A percentile compares a stretch with the other conserved stretches of the same genome.
phyloP scores from a whole-genome alignment of 305 asterid species.

The Fraxinus ornus region DNA sequence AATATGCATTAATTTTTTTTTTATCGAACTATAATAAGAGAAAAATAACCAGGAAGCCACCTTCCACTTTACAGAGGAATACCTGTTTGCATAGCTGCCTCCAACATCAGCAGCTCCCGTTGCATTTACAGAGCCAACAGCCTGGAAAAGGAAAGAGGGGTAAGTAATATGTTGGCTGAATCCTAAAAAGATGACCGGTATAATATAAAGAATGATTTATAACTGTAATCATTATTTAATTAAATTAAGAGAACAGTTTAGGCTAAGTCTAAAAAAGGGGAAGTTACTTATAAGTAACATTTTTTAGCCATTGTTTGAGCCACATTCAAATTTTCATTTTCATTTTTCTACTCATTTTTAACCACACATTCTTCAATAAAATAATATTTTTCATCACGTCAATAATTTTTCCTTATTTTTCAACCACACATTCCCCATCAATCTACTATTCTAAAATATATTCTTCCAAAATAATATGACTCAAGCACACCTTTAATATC shows the following conservation, averaged over 20 bases:
- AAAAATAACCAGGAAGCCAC: not conserved
- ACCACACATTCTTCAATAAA: too few relatives aligned
- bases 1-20: not conserved
- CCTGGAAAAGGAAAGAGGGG: not conserved
- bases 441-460: too few relatives aligned
- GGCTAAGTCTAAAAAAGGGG: not conserved
- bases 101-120: not conserved
- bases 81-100: not conserved
- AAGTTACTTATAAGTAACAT: not conserved
- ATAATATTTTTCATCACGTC: too few relatives aligned
- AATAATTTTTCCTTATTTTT: too few relatives aligned
- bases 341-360: too few relatives aligned
- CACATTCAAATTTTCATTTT: too few relatives aligned
- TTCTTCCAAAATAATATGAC: too few relatives aligned
- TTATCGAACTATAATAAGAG: not conserved
- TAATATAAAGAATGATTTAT: not conserved
- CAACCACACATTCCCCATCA: too few relatives aligned
- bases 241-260: not conserved
- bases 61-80: not conserved
- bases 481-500: too few relatives aligned
- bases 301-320: too few relatives aligned
- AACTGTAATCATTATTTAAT: not conserved
- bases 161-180: not conserved
- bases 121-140: slow-evolving; percentile 2
- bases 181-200: not conserved